A percentile compares a stretch with the other conserved stretches of the same genome.
Conservation (phyloP, 73 alveolate species). For the Loxodes magnus region DNA sequence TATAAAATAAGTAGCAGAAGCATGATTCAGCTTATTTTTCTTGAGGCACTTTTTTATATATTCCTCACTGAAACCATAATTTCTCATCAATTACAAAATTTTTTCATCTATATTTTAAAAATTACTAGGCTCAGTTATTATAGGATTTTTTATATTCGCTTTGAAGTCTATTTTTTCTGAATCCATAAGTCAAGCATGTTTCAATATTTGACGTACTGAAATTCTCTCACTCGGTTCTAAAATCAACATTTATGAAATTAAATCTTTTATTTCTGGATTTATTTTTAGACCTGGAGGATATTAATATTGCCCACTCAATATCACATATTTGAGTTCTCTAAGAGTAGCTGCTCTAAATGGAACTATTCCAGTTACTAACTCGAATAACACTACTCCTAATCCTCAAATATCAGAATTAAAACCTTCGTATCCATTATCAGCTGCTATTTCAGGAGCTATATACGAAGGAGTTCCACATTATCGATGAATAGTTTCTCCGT, state of each 20-base stretch:
- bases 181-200: conserved; percentile 30
- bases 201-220: conserved; percentile 16
- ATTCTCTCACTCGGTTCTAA: conserved; percentile 26
- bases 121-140: too few relatives aligned
- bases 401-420: conserved; percentile 92
- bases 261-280: conserved; percentile 4
- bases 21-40: background rate
- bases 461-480: conserved; percentile 99
- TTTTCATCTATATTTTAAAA: too few relatives aligned
- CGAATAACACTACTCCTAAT: conserved; percentile 88
- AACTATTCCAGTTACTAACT: conserved; percentile 82
- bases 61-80: background rate
- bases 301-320: conserved; percentile 1
- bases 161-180: too few relatives aligned
- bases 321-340: conserved; percentile 59
- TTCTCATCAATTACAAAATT: conserved; percentile 29
- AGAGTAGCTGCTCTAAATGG: conserved; percentile 89
- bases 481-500: conserved; percentile 77
- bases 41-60: background rate
- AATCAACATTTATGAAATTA: conserved; percentile 26
- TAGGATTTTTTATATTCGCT: too few relatives aligned
- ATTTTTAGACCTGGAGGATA: conserved; percentile 21
- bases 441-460: conserved; percentile 96
- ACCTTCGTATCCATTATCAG: conserved; percentile 89
- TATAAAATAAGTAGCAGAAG: background rate